A percentile compares a stretch with the other conserved stretches of the same genome.
phyloP scores from a whole-genome alignment of 1,139 yeast genomes.

The Magnusiomyces sp. region DNA sequence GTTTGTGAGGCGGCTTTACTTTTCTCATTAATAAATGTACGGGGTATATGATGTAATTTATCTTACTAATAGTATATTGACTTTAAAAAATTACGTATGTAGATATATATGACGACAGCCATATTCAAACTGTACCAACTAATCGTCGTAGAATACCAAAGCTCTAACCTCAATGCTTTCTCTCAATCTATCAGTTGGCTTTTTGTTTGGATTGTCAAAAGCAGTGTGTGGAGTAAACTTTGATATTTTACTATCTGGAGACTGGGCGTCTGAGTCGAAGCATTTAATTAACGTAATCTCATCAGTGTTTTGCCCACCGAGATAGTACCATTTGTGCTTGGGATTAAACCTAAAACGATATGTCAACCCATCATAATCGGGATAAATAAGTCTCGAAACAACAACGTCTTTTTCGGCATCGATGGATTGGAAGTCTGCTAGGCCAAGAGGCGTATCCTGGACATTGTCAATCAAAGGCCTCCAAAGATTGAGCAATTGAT shows the following conservation, averaged over 20 bases:
- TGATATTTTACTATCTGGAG: constrained; percentile 16
- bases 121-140: too few species aligned
- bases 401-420: constrained; percentile 16
- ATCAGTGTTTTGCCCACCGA: constrained; percentile 17
- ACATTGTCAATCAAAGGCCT: constrained; percentile 20
- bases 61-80: too few species aligned
- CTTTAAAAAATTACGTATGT: too few species aligned
- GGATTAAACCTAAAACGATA: constrained; percentile 18
- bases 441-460: constrained; percentile 20
- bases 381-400: constrained; percentile 17
- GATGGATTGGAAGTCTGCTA: constrained; percentile 18
- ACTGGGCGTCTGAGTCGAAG: constrained; percentile 17
- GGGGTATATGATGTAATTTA: too few species aligned
- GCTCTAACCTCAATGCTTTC: constrained; percentile 25
- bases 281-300: constrained; percentile 22
- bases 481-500: constrained; percentile 24
- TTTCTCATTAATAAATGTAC: too few species aligned
- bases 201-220: constrained; percentile 19
- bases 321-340: constrained; percentile 20
- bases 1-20: too few species aligned
- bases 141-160: constrained; percentile 19
- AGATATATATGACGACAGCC: too few species aligned
- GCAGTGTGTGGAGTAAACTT: constrained; percentile 23
- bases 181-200: constrained; percentile 16
- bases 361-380: constrained; percentile 20